Evolutionary conservation across 495 filamentous ascomycete genomes (phyloP).

Genomic region (Aspergillus homomorphus): DNA sequence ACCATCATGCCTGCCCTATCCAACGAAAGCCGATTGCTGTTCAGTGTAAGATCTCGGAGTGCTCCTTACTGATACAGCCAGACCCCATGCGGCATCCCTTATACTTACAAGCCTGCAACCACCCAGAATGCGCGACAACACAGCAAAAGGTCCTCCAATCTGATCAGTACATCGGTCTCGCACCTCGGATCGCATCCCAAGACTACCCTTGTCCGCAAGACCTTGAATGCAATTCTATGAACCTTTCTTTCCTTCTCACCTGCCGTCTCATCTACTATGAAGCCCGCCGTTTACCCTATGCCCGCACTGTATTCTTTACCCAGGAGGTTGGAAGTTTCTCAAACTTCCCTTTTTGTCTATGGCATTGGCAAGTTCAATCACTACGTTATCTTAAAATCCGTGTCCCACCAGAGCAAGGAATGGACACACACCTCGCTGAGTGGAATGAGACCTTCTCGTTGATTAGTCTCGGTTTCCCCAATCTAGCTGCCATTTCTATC

Average conservation of each 20-base stretch:
- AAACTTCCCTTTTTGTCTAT: neutral
- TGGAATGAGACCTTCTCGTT: slow-evolving; percentile 3
- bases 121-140: neutral
- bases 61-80: neutral
- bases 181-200: neutral
- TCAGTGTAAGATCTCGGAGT: neutral
- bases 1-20: neutral
- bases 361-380: neutral
- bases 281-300: neutral
- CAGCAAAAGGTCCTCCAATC: neutral
- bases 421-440: neutral
- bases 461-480: neutral
- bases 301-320: neutral
- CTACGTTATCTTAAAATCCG: neutral
- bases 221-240: neutral
- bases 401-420: neutral
- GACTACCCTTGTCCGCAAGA: slow-evolving; percentile 1
- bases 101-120: neutral
- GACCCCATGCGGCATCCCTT: neutral
- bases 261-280: neutral
- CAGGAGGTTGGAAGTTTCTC: slow-evolving; percentile 1
- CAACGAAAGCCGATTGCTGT: neutral
- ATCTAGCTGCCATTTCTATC: neutral
- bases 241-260: neutral
- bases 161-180: neutral